These are phyloP conservation scores for Candida michaelii DNA, from an alignment of 805 yeast species.

Conservation along the genomic window DNA sequence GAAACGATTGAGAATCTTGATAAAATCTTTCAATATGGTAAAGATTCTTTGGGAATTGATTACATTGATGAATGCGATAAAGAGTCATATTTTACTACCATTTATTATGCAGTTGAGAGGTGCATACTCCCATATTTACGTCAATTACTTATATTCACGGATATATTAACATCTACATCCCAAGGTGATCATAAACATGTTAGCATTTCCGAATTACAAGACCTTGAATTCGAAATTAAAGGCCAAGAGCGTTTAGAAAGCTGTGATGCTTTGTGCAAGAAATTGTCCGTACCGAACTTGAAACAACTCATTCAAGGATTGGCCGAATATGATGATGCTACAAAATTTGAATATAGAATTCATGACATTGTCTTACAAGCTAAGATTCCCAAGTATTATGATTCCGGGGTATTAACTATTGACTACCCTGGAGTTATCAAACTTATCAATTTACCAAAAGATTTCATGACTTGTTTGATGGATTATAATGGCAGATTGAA, in stretches of 20 bases:
- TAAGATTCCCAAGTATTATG: constrained; percentile 26
- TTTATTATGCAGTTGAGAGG: constrained; percentile 22
- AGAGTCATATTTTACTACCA: constrained; percentile 9
- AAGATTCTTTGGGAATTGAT: constrained; percentile 7
- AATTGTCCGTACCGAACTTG: constrained; percentile 25
- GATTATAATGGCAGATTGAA: constrained; percentile 18
- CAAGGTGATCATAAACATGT: constrained; percentile 26
- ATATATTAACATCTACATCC: constrained; percentile 29
- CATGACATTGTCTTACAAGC: constrained; percentile 24
- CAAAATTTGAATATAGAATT: constrained; percentile 21
- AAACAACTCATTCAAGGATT: constrained; percentile 15
- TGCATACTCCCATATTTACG: constrained; percentile 34
- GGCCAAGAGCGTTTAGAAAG: constrained; percentile 19
- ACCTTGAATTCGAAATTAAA: constrained; percentile 18
- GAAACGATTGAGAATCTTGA: constrained; percentile 4
- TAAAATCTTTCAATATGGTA: constrained; percentile 10
- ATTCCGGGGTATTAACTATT: constrained; percentile 25
- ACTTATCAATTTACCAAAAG: constrained; percentile 51
- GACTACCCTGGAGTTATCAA: constrained; percentile 58
- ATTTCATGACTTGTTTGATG: constrained; percentile 28
- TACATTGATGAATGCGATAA: constrained; percentile 3
- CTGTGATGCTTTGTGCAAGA: constrained; percentile 24
- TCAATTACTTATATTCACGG: constrained; percentile 32
- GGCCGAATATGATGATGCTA: neutral
- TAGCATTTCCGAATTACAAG: constrained; percentile 18